Evolutionary conservation across 116 monocot genomes (phyloP).

Genomic region (Iris pallida): DNA sequence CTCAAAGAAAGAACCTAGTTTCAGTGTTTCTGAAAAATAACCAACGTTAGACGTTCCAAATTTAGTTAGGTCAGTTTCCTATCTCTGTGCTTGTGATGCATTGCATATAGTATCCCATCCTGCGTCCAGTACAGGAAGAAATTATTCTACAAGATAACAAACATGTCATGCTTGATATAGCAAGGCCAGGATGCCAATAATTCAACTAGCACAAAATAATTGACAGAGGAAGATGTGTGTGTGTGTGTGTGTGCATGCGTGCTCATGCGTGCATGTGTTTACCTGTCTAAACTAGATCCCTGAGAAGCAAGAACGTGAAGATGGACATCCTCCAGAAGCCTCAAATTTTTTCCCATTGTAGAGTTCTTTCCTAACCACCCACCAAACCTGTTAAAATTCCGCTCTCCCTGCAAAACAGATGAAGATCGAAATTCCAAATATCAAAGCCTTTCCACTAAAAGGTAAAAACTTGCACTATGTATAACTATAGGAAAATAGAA

Average conservation of each 20-base stretch:
- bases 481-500: no score
- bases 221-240: no score
- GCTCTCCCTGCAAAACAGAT: slow-evolving; percentile 67
- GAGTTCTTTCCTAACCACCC: slow-evolving; percentile 99
- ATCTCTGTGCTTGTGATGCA: no score
- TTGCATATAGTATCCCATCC: no score
- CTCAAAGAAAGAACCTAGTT: no score
- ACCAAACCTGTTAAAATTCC: slow-evolving; percentile 95
- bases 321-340: slow-evolving; percentile 92
- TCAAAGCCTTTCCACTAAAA: neutral
- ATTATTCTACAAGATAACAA: neutral
- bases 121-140: no score
- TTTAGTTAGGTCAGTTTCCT: no score
- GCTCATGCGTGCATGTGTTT: neutral
- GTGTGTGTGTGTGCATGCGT: no score
- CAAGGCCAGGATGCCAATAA: neutral
- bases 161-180: neutral
- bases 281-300: slow-evolving; percentile 74
- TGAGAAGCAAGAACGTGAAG: slow-evolving; percentile 87
- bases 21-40: no score
- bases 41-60: no score
- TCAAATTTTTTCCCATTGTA: slow-evolving; percentile 82
- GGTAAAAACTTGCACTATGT: no score
- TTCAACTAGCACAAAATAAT: no score
- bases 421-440: neutral